Evolutionary conservation across 2,329 filamentous ascomycete genomes (phyloP).

Genomic region (Colletotrichum sp.): DNA sequence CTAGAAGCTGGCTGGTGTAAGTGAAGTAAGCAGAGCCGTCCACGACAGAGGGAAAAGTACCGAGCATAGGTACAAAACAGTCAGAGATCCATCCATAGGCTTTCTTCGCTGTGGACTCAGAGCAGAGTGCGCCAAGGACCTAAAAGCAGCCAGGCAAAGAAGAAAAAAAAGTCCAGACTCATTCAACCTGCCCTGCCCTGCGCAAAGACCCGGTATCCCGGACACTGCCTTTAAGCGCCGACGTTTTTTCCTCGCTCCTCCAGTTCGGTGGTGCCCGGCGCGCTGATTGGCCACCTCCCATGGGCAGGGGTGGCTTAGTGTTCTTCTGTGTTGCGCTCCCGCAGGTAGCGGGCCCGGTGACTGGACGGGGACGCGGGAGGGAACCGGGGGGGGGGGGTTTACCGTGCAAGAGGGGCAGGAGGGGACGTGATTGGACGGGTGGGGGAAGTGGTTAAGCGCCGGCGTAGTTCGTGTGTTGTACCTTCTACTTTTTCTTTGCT

Average conservation of each 20-base stretch:
- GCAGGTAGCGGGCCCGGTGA: neutral
- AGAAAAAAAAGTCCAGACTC: neutral
- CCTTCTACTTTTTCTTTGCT: neutral
- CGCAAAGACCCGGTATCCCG: conserved; percentile 22
- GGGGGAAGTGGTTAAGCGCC: neutral
- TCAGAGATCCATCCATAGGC: too few species aligned
- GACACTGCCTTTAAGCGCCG: conserved; percentile 12
- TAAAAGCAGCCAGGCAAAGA: conserved; percentile 10
- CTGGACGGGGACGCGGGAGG: neutral
- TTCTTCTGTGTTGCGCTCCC: neutral
- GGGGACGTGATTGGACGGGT: neutral
- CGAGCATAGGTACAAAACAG: neutral
- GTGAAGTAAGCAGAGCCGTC: neutral
- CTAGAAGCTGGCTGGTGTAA: neutral
- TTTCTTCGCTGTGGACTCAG: neutral
- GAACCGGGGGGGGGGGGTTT: neutral
- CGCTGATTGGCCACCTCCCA: neutral
- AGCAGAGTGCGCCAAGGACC: neutral
- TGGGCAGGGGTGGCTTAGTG: neutral
- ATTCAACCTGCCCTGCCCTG: neutral
- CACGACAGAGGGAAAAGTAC: neutral
- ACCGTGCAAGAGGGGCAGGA: neutral
- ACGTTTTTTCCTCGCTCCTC: neutral
- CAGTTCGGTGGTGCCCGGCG: neutral
- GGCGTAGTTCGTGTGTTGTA: neutral